A percentile compares a stretch with the other conserved stretches of the same genome.
phyloP scores from a whole-genome alignment of 305 asterid genomes.

The Vinca major region DNA sequence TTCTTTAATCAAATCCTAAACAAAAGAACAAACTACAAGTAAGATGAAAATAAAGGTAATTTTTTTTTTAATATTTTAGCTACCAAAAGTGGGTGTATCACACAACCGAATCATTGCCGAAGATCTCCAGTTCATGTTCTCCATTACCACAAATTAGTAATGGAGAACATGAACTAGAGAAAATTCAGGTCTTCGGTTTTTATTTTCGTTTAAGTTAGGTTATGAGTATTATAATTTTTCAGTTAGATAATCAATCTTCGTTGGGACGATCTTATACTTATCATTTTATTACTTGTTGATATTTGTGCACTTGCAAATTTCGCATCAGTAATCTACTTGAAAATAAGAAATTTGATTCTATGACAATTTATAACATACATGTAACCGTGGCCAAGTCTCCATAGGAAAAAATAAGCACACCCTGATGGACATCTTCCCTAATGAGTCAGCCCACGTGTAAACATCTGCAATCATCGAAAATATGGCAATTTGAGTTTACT shows the following conservation, averaged over 20 bases:
- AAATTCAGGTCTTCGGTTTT: too few relatives aligned
- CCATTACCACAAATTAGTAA: neutral
- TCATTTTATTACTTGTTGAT: too few relatives aligned
- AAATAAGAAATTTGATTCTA: too few relatives aligned
- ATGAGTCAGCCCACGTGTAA: conserved; percentile 70
- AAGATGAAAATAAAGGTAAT: neutral
- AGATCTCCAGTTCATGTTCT: neutral
- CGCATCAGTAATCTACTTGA: too few relatives aligned
- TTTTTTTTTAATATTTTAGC: neutral
- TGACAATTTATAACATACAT: conserved; percentile 30
- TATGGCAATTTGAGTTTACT: neutral
- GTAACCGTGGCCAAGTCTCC: conserved; percentile 75
- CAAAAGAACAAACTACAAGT: neutral
- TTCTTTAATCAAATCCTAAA: conserved; percentile 49
- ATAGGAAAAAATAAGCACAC: conserved; percentile 86
- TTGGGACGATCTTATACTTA: too few relatives aligned
- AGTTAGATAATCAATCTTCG: too few relatives aligned
- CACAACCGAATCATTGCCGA: neutral
- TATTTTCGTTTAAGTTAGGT: too few relatives aligned
- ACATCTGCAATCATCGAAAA: conserved; percentile 58
- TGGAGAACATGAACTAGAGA: too few relatives aligned
- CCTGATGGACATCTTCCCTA: conserved; percentile 72
- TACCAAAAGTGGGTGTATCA: neutral
- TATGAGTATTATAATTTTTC: too few relatives aligned
- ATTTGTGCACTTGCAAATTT: too few relatives aligned